Percentiles rank a stretch among this genome's conserved stretches.
These are phyloP conservation scores for Pseudogymnoascus sp. DNA, from an alignment of 2,329 filamentous ascomycete species.

Conservation along the genomic window DNA sequence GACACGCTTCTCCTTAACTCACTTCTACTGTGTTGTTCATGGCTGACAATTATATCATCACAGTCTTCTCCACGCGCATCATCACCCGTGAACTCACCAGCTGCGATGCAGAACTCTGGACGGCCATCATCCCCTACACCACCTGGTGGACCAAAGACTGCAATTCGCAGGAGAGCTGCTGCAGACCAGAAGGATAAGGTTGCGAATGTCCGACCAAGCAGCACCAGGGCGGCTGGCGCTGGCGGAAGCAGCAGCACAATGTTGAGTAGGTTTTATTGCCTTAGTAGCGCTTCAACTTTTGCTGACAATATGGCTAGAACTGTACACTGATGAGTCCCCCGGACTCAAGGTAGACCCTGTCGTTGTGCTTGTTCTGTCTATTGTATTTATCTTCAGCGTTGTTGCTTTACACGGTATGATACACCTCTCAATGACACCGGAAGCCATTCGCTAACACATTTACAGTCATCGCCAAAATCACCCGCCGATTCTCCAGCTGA, in stretches of 20 bases:
- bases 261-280: slow-evolving; percentile 63
- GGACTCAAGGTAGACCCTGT: slow-evolving; percentile 97
- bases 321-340: slow-evolving; percentile 98
- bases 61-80: slow-evolving; percentile 37
- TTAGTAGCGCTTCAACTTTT: background rate
- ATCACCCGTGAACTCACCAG: slow-evolving; percentile 49
- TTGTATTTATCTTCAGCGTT: slow-evolving; percentile 98
- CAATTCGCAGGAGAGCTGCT: slow-evolving; percentile 88
- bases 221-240: slow-evolving; percentile 86
- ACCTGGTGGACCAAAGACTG: slow-evolving; percentile 89
- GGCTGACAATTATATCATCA: background rate
- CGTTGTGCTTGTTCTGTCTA: slow-evolving; percentile 88
- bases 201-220: slow-evolving; percentile 85
- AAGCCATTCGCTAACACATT: background rate
- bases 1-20: background rate
- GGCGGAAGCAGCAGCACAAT: slow-evolving; percentile 97
- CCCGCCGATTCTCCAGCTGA: slow-evolving; percentile 65
- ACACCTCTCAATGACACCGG: background rate
- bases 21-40: background rate
- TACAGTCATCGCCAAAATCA: slow-evolving; percentile 89
- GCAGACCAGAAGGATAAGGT: slow-evolving; percentile 97
- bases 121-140: slow-evolving; percentile 81
- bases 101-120: slow-evolving; percentile 55
- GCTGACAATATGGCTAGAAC: slow-evolving; percentile 42
- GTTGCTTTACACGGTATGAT: slow-evolving; percentile 90